These are phyloP conservation scores for Wickerhamiella siamensis DNA, from an alignment of 805 yeast genomes.

Conservation along the genomic window DNA sequence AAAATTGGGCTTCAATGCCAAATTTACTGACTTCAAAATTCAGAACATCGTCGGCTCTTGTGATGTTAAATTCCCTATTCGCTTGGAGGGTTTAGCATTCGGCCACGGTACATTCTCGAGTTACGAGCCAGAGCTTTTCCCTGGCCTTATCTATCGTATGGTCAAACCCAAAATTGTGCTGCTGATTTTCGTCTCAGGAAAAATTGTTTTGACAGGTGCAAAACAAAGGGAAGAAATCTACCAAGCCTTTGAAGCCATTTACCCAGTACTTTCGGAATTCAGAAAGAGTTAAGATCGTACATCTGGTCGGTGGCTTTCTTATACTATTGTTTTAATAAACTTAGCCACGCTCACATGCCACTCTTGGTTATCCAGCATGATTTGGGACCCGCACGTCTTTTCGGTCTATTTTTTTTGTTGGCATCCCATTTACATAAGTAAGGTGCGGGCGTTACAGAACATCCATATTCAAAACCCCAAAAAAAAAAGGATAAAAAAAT, in stretches of 20 bases:
- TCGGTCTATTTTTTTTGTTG: no score
- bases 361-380: no score
- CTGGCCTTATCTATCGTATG: conserved; percentile 98
- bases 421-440: no score
- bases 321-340: no score
- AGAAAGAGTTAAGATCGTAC: conserved; percentile 37
- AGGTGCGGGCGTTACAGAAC: no score
- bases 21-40: conserved; percentile 93
- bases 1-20: conserved; percentile 93
- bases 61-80: conserved; percentile 95
- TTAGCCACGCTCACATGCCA: no score
- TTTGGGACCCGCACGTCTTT: no score
- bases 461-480: no score
- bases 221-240: conserved; percentile 97
- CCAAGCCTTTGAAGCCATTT: conserved; percentile 95
- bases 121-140: conserved; percentile 95
- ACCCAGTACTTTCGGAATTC: conserved; percentile 96
- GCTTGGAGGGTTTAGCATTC: conserved; percentile 94
- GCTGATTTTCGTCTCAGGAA: conserved; percentile 90
- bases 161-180: conserved; percentile 96
- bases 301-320: no score
- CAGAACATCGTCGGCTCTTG: conserved; percentile 98
- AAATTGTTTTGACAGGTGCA: conserved; percentile 96
- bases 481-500: no score
- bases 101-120: conserved; percentile 98